These are phyloP conservation scores for Zymoseptoria tritici DNA, from an alignment of 2,329 filamentous ascomycete genomes.

Conservation along the genomic window DNA sequence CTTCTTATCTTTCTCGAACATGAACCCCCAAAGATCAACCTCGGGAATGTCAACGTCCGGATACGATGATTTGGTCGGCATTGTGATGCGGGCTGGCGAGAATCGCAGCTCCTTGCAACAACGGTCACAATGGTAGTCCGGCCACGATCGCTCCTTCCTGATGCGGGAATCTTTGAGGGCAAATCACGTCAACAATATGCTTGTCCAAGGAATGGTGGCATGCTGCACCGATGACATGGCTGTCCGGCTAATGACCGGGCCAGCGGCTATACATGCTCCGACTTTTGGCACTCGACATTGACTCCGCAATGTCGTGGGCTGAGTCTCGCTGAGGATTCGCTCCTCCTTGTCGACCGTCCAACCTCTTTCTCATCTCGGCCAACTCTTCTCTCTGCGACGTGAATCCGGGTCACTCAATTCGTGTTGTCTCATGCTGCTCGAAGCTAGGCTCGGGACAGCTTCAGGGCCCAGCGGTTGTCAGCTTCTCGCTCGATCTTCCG, in stretches of 20 bases:
- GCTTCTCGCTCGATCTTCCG: too few species aligned
- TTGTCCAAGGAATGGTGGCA: not conserved
- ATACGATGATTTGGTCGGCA: slow-evolving; percentile 65
- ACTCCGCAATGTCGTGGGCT: not conserved
- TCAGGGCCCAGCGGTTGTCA: too few species aligned
- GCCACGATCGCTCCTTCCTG: not conserved
- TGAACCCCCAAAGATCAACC: slow-evolving; percentile 68
- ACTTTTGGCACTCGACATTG: not conserved
- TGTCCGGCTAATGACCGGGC: not conserved
- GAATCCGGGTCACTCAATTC: too few species aligned
- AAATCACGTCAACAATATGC: not conserved
- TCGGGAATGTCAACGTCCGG: slow-evolving; percentile 61
- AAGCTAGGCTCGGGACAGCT: too few species aligned
- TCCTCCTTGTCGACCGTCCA: too few species aligned
- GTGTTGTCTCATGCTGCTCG: too few species aligned
- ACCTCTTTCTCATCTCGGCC: too few species aligned
- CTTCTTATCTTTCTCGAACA: slow-evolving; percentile 62
- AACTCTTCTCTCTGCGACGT: too few species aligned
- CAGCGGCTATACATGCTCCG: not conserved
- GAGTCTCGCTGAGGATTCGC: too few species aligned
- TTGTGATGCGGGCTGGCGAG: slow-evolving; percentile 32
- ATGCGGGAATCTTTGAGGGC: not conserved
- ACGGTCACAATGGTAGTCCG: not conserved
- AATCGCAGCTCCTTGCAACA: slow-evolving; percentile 3
- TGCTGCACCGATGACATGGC: not conserved